Evolutionary conservation across 441 rosid genomes (phyloP).

Genomic region (Populus hybrid): DNA sequence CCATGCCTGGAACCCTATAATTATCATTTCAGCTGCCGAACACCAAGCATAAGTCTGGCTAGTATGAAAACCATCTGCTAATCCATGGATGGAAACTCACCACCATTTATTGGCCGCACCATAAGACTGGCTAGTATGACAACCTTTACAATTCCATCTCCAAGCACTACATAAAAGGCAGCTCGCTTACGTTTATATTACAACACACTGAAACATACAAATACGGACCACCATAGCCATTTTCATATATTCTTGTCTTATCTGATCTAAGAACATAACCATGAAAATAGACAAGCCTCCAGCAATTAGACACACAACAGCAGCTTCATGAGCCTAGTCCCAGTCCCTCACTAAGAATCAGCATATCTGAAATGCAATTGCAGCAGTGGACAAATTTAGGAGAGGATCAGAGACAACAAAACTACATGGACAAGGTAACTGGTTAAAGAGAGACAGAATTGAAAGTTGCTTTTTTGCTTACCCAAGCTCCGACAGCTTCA

Average conservation of each 20-base stretch:
- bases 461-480: constrained; percentile 15
- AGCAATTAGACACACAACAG: neutral
- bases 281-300: neutral
- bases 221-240: too few relatives aligned
- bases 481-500: constrained; percentile 95
- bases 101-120: too few relatives aligned
- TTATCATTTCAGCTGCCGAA: too few relatives aligned
- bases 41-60: too few relatives aligned
- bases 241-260: neutral
- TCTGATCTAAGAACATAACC: neutral
- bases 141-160: too few relatives aligned
- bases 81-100: too few relatives aligned
- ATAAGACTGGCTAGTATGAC: too few relatives aligned
- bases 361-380: constrained; percentile 5
- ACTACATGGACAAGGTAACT: neutral
- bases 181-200: too few relatives aligned
- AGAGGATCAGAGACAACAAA: neutral
- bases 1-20: too few relatives aligned
- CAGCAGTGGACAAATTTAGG: neutral
- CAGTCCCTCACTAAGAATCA: neutral
- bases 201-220: too few relatives aligned
- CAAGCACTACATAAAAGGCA: too few relatives aligned
- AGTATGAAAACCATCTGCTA: too few relatives aligned
- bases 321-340: neutral
- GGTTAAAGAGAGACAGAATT: neutral